These are phyloP conservation scores for Oemleria cerasiformis DNA, from an alignment of 306 rosid genomes.

Conservation along the genomic window DNA sequence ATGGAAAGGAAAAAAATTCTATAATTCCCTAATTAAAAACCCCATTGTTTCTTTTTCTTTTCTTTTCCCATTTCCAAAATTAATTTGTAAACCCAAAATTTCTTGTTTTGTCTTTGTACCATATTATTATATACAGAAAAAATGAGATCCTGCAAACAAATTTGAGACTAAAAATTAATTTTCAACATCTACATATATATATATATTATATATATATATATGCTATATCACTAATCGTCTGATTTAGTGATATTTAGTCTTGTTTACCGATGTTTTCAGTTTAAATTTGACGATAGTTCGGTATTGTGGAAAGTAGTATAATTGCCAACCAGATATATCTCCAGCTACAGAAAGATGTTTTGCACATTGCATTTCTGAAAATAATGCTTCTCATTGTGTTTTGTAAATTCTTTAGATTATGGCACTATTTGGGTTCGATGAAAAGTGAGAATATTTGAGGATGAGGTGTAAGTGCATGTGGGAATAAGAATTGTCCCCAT, in stretches of 20 bases:
- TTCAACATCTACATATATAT: too few species aligned
- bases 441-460: not conserved
- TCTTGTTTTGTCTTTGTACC: slow-evolving; percentile 7
- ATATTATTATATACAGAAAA: not conserved
- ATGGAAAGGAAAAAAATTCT: slow-evolving; percentile 34
- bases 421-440: not conserved
- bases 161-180: slow-evolving; percentile 5
- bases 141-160: not conserved
- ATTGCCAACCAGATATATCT: too few species aligned
- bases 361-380: not conserved
- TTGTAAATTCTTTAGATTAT: not conserved
- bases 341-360: not conserved
- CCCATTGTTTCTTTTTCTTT: not conserved
- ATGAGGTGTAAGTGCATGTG: not conserved
- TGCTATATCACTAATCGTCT: not conserved
- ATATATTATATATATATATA: too few species aligned
- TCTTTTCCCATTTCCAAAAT: not conserved
- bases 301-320: too few species aligned
- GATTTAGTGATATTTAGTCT: not conserved
- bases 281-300: not conserved
- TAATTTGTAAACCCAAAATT: slow-evolving; percentile 1
- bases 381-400: not conserved
- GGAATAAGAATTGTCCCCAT: not conserved
- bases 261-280: not conserved
- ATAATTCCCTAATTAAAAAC: slow-evolving; percentile 32